These are phyloP conservation scores for Micractinium sp. DNA, from an alignment of 139 green algal species.

Conservation along the genomic window DNA sequence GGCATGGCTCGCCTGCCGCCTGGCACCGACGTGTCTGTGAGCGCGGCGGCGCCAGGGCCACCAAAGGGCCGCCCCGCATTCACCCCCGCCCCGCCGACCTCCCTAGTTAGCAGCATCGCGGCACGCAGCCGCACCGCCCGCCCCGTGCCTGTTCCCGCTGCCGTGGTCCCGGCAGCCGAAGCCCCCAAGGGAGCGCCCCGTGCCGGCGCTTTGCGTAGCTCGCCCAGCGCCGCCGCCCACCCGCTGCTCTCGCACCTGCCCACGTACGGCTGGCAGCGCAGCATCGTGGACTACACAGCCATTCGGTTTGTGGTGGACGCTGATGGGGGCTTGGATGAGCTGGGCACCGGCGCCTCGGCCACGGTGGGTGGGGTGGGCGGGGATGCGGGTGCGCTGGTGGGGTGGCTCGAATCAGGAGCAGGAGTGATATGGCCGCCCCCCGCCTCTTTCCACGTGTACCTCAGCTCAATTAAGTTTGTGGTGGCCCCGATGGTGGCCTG, in stretches of 20 bases:
- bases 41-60: background rate
- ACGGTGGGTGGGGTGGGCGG: constrained; percentile 6
- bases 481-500: too few species aligned
- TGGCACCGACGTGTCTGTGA: background rate
- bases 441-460: too few species aligned
- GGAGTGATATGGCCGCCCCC: too few species aligned
- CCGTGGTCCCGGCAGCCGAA: too few species aligned
- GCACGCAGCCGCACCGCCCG: background rate
- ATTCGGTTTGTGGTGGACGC: constrained; percentile 1
- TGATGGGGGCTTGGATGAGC: background rate
- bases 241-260: constrained; percentile 22
- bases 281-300: background rate
- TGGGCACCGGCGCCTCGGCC: background rate
- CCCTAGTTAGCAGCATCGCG: background rate
- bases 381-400: too few species aligned
- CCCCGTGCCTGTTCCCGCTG: background rate
- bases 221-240: background rate
- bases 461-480: too few species aligned
- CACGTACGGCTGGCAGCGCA: constrained; percentile 27
- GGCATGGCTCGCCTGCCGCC: background rate
- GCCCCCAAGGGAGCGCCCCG: too few species aligned
- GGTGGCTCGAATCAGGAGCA: too few species aligned
- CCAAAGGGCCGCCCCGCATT: background rate
- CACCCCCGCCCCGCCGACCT: background rate
- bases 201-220: too few species aligned